Evolutionary conservation across 768 basidiomycete species (phyloP).

Genomic region (Candolleomyces eurysporus): DNA sequence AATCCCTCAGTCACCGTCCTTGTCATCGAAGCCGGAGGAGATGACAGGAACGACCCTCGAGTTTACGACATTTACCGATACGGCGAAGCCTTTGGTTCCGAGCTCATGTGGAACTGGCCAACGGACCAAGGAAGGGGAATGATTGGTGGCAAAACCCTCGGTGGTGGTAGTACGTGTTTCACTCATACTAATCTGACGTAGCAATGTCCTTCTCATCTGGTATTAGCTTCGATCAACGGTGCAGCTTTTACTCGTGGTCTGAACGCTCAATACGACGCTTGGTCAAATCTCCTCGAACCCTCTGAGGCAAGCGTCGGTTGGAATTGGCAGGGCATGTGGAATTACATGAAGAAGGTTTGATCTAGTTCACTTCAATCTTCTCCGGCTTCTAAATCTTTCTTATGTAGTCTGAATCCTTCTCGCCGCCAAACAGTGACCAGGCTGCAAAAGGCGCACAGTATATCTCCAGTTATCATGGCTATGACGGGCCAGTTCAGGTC

Average conservation of each 20-base stretch:
- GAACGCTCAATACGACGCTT: constrained; percentile 32
- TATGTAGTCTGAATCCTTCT: constrained; percentile 53
- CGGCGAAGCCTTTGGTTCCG: constrained; percentile 36
- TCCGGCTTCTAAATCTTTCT: constrained; percentile 38
- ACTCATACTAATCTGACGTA: background rate
- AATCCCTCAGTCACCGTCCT: constrained; percentile 41
- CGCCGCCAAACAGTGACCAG: constrained; percentile 39
- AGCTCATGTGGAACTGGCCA: constrained; percentile 46
- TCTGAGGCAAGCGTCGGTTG: constrained; percentile 43
- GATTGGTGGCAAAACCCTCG: constrained; percentile 45
- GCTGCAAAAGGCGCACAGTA: constrained; percentile 30
- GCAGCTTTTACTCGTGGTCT: constrained; percentile 36
- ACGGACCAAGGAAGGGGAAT: constrained; percentile 41
- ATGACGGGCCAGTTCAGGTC: constrained; percentile 51
- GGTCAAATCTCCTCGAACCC: constrained; percentile 23
- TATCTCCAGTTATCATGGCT: constrained; percentile 49
- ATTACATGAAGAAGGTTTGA: constrained; percentile 47
- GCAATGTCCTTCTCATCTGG: background rate
- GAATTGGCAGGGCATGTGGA: constrained; percentile 44
- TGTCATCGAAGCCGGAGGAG: constrained; percentile 51
- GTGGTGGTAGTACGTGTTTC: constrained; percentile 34
- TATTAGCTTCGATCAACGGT: constrained; percentile 46
- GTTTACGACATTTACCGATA: constrained; percentile 49
- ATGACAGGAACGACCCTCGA: constrained; percentile 40
- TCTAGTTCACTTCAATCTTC: constrained; percentile 13